phyloP scores from a whole-genome alignment of 768 basidiomycete species.

The Hemileccinum impolitum region DNA sequence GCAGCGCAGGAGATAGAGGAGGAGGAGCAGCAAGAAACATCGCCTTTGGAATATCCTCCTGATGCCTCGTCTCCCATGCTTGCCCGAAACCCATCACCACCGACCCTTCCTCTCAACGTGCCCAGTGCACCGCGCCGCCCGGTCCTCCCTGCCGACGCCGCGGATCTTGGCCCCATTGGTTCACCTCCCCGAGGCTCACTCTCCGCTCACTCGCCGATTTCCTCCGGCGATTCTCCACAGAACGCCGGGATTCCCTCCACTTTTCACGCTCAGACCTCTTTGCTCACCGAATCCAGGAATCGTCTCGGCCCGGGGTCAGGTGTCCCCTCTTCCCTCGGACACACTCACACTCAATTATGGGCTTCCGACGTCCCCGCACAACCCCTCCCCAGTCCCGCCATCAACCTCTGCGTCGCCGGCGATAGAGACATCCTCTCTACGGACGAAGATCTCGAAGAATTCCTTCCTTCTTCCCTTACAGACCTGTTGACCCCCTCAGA shows the following conservation, averaged over 20 bases:
- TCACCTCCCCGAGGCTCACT: constrained; percentile 61
- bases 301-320: constrained; percentile 36
- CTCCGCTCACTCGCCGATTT: constrained; percentile 52
- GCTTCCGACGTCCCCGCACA: constrained; percentile 24
- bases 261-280: constrained; percentile 68
- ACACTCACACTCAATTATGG: constrained; percentile 25
- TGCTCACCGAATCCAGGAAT: constrained; percentile 36
- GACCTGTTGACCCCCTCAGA: constrained; percentile 91
- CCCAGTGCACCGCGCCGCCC: constrained; percentile 48
- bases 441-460: constrained; percentile 83
- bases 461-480: constrained; percentile 83
- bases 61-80: constrained; percentile 12
- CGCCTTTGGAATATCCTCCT: constrained; percentile 8
- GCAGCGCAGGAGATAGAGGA: constrained; percentile 15
- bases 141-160: constrained; percentile 33
- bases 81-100: constrained; percentile 38
- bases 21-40: constrained; percentile 4
- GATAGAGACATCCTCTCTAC: constrained; percentile 39
- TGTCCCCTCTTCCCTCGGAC: constrained; percentile 62
- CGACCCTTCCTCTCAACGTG: constrained; percentile 51
- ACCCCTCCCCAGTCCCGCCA: constrained; percentile 7
- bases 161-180: constrained; percentile 81
- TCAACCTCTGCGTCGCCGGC: constrained; percentile 26
- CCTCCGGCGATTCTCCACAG: constrained; percentile 34
- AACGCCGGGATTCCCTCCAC: constrained; percentile 56